Percentiles rank a stretch among this genome's conserved stretches.
Evolutionary conservation across 2,329 filamentous ascomycete species (phyloP).

Genomic region (Arthroderma uncinatum): DNA sequence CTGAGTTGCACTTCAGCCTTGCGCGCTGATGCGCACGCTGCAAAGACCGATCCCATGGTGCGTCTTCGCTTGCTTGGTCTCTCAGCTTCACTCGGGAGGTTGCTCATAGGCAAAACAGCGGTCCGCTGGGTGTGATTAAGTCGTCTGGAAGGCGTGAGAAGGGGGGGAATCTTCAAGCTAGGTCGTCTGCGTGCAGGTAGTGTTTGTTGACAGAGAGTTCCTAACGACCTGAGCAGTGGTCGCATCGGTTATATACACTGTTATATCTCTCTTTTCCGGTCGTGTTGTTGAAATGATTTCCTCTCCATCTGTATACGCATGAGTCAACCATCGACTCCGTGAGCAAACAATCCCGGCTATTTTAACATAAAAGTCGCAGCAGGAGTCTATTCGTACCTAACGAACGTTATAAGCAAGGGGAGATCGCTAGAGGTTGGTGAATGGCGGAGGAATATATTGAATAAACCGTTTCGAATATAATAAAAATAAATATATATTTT

Average conservation of each 20-base stretch:
- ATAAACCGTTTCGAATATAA: background rate
- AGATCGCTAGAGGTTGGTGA: background rate
- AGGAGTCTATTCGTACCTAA: background rate
- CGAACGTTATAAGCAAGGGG: background rate
- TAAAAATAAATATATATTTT: background rate
- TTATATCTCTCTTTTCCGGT: background rate
- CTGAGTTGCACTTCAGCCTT: slow-evolving; percentile 48
- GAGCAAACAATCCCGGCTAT: background rate
- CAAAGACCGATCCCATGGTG: slow-evolving; percentile 17
- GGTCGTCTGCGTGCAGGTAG: background rate
- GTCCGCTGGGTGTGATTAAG: background rate
- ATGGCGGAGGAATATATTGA: background rate
- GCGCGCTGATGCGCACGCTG: background rate
- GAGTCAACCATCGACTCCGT: background rate
- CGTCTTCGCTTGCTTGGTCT: slow-evolving; percentile 26
- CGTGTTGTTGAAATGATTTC: background rate
- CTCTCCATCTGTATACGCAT: background rate
- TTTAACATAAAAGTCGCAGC: too few species aligned
- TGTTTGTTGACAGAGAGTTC: background rate
- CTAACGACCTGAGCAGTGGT: background rate
- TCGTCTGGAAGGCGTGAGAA: background rate
- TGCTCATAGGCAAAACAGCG: background rate
- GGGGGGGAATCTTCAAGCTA: background rate
- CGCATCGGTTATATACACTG: background rate
- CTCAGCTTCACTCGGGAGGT: slow-evolving; percentile 8